Evolutionary conservation across 768 basidiomycete genomes (phyloP).

Genomic region (Gautieria morchelliformis): DNA sequence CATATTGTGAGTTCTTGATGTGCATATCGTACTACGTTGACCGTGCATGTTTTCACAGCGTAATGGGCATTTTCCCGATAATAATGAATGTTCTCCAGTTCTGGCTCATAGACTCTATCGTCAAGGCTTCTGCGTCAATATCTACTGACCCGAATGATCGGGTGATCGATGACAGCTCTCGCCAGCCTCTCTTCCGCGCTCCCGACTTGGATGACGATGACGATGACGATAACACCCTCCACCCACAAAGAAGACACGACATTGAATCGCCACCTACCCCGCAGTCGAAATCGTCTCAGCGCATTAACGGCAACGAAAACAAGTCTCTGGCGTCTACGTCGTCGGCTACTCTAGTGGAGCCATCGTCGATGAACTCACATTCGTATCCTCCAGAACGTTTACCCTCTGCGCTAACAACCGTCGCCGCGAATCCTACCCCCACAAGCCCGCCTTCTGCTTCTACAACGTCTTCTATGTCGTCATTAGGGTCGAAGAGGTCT

Average conservation of each 20-base stretch:
- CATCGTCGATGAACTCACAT: constrained; percentile 2
- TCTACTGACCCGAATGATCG: constrained; percentile 25
- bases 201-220: constrained; percentile 34
- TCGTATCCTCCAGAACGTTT: not conserved
- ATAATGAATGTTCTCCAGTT: constrained; percentile 87
- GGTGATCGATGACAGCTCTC: constrained; percentile 31
- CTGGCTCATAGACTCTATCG: constrained; percentile 90
- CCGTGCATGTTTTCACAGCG: constrained; percentile 30
- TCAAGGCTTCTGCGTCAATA: constrained; percentile 52
- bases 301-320: not conserved
- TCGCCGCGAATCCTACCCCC: constrained; percentile 38
- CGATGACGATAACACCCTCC: constrained; percentile 21
- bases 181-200: constrained; percentile 54
- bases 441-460: constrained; percentile 10
- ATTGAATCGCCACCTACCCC: constrained; percentile 7
- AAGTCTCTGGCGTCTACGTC: not conserved
- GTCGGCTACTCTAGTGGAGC: not conserved
- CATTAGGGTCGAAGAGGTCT: constrained; percentile 20
- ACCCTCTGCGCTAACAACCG: constrained; percentile 17
- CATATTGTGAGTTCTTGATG: constrained; percentile 53
- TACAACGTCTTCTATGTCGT: constrained; percentile 25
- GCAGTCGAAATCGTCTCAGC: not conserved
- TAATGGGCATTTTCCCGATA: constrained; percentile 88
- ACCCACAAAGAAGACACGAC: not conserved
- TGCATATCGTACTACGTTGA: not conserved